Percentiles rank a stretch among this genome's conserved stretches.
These are phyloP conservation scores for Sisymbrium irio DNA, from an alignment of 345 rosid genomes.

Conservation along the genomic window DNA sequence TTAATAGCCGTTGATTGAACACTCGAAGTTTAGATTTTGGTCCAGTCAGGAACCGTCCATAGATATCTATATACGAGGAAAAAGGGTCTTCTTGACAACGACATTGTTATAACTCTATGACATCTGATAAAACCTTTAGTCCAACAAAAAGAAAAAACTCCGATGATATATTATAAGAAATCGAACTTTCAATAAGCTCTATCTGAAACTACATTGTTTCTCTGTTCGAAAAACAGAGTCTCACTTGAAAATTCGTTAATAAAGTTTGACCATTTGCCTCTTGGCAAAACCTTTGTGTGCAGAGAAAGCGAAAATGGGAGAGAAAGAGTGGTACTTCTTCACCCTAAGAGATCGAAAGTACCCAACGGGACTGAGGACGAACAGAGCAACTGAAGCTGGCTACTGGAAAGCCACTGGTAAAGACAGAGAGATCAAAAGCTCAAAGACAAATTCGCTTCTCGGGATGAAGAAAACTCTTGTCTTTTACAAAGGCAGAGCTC, in stretches of 20 bases:
- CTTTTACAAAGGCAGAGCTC: slow-evolving; percentile 89
- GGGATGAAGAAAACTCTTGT: slow-evolving; percentile 97
- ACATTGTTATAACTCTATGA: not conserved
- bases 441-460: slow-evolving; percentile 73
- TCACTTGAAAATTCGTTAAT: not conserved
- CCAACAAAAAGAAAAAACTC: not conserved
- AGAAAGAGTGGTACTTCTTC: slow-evolving; percentile 95
- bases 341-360: slow-evolving; percentile 81
- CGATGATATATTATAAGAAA: not conserved
- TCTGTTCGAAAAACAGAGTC: slow-evolving; percentile 6
- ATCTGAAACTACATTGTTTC: not conserved
- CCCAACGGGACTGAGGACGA: slow-evolving; percentile 93
- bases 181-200: not conserved
- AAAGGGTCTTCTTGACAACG: not conserved
- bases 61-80: not conserved
- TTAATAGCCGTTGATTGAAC: not conserved
- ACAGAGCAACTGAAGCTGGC: slow-evolving; percentile 94
- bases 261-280: not conserved
- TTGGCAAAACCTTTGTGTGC: not conserved
- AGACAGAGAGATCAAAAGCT: slow-evolving; percentile 84
- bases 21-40: not conserved
- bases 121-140: not conserved
- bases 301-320: slow-evolving; percentile 95
- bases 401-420: slow-evolving; percentile 99
- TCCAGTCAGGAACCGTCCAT: not conserved